Evolutionary conservation across 306 rosid genomes (phyloP), one percentile per base, ranked within the genome.

Genomic region (Fragaria iinumae): DNA sequence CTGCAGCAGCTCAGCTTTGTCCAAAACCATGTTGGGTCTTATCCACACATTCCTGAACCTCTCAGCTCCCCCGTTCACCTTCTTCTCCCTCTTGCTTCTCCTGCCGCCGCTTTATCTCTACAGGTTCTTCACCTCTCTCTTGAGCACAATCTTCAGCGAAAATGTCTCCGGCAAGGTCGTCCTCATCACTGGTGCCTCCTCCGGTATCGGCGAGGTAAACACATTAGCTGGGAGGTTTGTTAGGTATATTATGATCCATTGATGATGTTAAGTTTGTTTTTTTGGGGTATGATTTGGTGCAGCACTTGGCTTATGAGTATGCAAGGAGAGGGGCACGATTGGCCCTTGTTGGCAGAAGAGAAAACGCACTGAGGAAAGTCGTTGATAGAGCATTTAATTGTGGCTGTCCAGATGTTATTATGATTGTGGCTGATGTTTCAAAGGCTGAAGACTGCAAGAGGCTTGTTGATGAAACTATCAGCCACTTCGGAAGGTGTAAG

Each of bases 221-320:
- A 43, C 38, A 11, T 5, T 38, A 32, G 11, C 38, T 44, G 39
- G 43, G 25, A 1, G 53, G 29, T 16, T 11, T 14, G 12, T 32
- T 8, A 14, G 21, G 11, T n/a, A 20, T 73, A 39, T 32, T 38
- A 73, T 32, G 3, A 59, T 48, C 12, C 36, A 29, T 9, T 29
- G 12, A 2, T 45, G 12, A 17, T 13, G 18, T 21, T 39, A 3
- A 6, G 8, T 57, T 67, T 80, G 82, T 68, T 67, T 69, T 4
- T 66, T 47, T 4, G n/a, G 45, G 11, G 11, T 34, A 6, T 65
- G 43, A 29, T 29, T 63, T 29, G 20, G 76, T 56, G 53, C 65
- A 88, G 93, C 71, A 87, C 60, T 78, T 92, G 84, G 97, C 96
- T n/a, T 93, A 91, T 50, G 98, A 90, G 79, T 91, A 93, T 77